Percentiles rank a stretch among this genome's conserved stretches.
Evolutionary conservation across 495 filamentous ascomycete species (phyloP).

Genomic region (Hypoxylon perforatum): DNA sequence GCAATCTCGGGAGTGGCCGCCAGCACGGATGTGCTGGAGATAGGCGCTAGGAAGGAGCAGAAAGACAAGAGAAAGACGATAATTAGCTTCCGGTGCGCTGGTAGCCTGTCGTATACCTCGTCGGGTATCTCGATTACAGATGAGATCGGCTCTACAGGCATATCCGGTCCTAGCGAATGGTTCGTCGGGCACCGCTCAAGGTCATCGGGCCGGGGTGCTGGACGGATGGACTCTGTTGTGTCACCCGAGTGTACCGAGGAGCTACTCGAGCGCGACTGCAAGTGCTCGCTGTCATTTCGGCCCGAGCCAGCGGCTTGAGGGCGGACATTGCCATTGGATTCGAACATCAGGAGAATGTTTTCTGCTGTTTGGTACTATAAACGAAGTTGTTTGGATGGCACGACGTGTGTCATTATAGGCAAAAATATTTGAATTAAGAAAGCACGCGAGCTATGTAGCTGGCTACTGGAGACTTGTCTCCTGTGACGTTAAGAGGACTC

Average conservation of each 20-base stretch:
- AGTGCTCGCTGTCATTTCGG: background rate
- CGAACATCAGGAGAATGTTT: slow-evolving; percentile 21
- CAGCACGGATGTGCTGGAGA: slow-evolving; percentile 75
- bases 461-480: background rate
- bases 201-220: slow-evolving; percentile 11
- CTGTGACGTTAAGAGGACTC: background rate
- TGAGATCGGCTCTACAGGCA: slow-evolving; percentile 52
- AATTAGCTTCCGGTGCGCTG: slow-evolving; percentile 64
- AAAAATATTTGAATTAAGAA: slow-evolving; percentile 5
- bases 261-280: slow-evolving; percentile 17
- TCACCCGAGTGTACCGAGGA: slow-evolving; percentile 36
- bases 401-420: slow-evolving; percentile 24
- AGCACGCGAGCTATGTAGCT: slow-evolving; percentile 11
- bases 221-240: slow-evolving; percentile 20
- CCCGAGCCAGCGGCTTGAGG: slow-evolving; percentile 5
- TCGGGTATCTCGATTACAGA: slow-evolving; percentile 57
- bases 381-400: slow-evolving; percentile 1
- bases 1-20: slow-evolving; percentile 76
- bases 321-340: slow-evolving; percentile 16
- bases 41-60: slow-evolving; percentile 74
- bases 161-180: slow-evolving; percentile 48
- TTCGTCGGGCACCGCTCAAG: slow-evolving; percentile 47
- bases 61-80: slow-evolving; percentile 73
- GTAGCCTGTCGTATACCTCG: slow-evolving; percentile 64
- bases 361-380: slow-evolving; percentile 5